Percentiles rank a stretch among this genome's conserved stretches.
Evolutionary conservation across 371 early-diverging fungal species (phyloP).

Genomic region (Chytridium lagenaria): DNA sequence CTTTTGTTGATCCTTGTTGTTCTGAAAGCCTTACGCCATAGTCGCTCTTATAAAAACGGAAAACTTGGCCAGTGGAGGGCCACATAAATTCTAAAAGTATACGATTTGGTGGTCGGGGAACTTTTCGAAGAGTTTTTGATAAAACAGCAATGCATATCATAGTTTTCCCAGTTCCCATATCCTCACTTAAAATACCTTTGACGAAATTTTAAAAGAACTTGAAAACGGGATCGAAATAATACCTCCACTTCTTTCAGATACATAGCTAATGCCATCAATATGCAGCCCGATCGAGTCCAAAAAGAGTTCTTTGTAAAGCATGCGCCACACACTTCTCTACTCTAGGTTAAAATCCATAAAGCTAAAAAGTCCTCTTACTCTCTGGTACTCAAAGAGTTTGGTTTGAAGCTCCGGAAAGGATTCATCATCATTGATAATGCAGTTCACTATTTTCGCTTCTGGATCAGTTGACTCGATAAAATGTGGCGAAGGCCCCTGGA

Average conservation of each 20-base stretch:
- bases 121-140: not conserved
- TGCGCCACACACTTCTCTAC: slow-evolving; percentile 3
- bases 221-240: not conserved
- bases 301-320: slow-evolving; percentile 13
- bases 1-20: too few relatives aligned
- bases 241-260: not conserved
- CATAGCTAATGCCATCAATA: not conserved
- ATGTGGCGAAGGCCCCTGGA: not conserved
- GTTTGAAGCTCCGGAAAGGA: slow-evolving; percentile 1
- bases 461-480: not conserved
- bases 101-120: not conserved
- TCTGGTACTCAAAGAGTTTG: not conserved
- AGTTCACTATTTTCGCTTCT: not conserved
- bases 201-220: too few relatives aligned
- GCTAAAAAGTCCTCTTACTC: not conserved
- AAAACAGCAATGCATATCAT: slow-evolving; percentile 71
- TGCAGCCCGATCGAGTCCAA: not conserved
- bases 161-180: slow-evolving; percentile 84
- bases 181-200: slow-evolving; percentile 82
- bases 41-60: not conserved
- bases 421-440: not conserved
- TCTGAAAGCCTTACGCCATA: too few relatives aligned
- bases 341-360: not conserved
- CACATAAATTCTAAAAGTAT: not conserved
- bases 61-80: not conserved